Evolutionary conservation across 2,329 filamentous ascomycete species (phyloP).

Genomic region (Sporothrix brasiliensis): DNA sequence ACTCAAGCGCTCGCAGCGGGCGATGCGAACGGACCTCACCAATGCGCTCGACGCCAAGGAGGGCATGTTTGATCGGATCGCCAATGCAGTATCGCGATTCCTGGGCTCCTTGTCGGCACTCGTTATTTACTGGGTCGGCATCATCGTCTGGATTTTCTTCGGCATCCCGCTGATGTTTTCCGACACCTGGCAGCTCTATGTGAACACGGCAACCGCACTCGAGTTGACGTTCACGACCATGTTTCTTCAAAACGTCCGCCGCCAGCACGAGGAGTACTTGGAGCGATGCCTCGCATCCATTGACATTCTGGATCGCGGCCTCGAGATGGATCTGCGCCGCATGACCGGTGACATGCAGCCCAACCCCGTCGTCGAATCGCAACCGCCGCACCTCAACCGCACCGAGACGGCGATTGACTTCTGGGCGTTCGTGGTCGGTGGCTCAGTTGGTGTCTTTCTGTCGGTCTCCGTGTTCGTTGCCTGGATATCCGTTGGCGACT

Average conservation of each 20-base stretch:
- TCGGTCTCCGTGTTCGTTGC: conserved; percentile 44
- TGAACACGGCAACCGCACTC: conserved; percentile 51
- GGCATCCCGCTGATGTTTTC: conserved; percentile 41
- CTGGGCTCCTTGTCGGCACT: conserved; percentile 43
- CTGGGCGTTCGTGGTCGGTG: conserved; percentile 50
- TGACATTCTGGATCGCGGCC: conserved; percentile 43
- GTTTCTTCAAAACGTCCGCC: conserved; percentile 47
- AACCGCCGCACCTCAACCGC: conserved; percentile 41
- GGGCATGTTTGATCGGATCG: conserved; percentile 41
- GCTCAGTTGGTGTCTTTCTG: conserved; percentile 46
- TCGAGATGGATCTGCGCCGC: conserved; percentile 43
- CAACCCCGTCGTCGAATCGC: conserved; percentile 43
- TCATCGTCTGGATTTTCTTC: conserved; percentile 44
- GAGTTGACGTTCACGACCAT: conserved; percentile 47
- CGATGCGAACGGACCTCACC: conserved; percentile 37
- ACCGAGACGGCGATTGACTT: conserved; percentile 48
- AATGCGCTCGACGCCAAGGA: conserved; percentile 40
- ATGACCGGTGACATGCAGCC: conserved; percentile 43
- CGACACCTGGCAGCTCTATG: conserved; percentile 47
- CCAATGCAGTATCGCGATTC: conserved; percentile 38
- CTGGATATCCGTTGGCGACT: conserved; percentile 47
- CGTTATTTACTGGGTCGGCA: conserved; percentile 44
- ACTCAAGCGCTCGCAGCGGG: conserved; percentile 36
- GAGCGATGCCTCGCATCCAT: conserved; percentile 42
- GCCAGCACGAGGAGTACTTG: conserved; percentile 44